Evolutionary conservation across 257 asterid species (phyloP).

Genomic region (Solanum ossicruentum): DNA sequence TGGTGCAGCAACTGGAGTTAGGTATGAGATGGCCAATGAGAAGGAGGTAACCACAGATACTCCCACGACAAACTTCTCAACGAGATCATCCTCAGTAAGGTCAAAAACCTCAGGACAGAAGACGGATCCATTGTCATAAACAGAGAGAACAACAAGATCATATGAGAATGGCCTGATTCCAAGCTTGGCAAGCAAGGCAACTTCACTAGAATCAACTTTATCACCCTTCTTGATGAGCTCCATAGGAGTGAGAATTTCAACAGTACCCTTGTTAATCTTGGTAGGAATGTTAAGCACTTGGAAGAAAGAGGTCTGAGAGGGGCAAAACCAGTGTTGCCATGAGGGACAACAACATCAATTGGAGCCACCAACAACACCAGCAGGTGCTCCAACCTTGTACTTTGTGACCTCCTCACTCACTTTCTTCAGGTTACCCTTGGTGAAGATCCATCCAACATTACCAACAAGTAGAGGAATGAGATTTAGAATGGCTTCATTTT

Average conservation of each 20-base stretch:
- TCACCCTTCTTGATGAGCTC: constrained; percentile 96
- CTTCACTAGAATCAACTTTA: constrained; percentile 93
- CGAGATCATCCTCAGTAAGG: constrained; percentile 71
- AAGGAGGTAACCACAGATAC: constrained; percentile 68
- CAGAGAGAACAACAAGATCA: constrained; percentile 59
- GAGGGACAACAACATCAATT: constrained; percentile 83
- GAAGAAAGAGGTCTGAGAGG: constrained; percentile 93
- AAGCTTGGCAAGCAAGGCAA: constrained; percentile 84
- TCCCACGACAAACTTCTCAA: constrained; percentile 63
- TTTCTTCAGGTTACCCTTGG: constrained; percentile 95
- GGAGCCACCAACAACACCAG: constrained; percentile 94
- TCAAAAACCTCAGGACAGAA: constrained; percentile 83
- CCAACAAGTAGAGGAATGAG: constrained; percentile 85
- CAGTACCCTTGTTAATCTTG: constrained; percentile 97
- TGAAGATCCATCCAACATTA: constrained; percentile 85
- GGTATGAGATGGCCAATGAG: constrained; percentile 65
- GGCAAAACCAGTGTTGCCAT: constrained; percentile 94
- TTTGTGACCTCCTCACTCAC: constrained; percentile 91
- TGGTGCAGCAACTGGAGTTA: constrained; percentile 83
- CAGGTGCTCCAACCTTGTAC: constrained; percentile 99
- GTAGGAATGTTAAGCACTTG: constrained; percentile 98
- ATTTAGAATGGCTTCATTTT: constrained; percentile 46
- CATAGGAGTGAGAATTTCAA: constrained; percentile 90
- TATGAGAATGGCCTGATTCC: constrained; percentile 92
- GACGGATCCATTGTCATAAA: constrained; percentile 73